A percentile compares a stretch with the other conserved stretches of the same genome.
phyloP scores from a whole-genome alignment of 495 filamentous ascomycete genomes.

The Tuber aestivum region DNA sequence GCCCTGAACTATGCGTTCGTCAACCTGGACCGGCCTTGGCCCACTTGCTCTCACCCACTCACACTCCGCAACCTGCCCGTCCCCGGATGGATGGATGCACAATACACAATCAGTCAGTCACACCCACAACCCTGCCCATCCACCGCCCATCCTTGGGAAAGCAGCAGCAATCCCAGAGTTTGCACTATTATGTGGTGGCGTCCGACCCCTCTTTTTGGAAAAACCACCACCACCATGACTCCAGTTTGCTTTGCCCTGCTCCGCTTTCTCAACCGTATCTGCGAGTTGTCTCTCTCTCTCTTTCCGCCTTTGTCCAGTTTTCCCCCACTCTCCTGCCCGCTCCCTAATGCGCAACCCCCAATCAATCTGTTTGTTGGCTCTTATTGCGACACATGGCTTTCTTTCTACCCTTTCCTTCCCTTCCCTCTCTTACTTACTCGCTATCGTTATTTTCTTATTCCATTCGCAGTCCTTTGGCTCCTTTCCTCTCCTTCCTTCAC shows the following conservation, averaged over 20 bases:
- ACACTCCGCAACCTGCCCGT: background rate
- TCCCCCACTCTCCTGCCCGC: background rate
- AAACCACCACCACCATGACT: background rate
- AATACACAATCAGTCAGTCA: background rate
- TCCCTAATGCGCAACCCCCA: background rate
- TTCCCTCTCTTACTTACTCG: conserved; percentile 26
- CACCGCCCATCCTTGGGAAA: background rate
- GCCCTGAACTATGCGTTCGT: background rate
- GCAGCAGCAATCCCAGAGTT: background rate
- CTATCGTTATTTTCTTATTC: conserved; percentile 28
- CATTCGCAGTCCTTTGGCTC: conserved; percentile 19
- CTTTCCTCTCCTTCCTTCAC: conserved; percentile 3
- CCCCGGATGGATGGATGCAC: background rate
- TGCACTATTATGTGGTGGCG: background rate
- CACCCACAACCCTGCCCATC: background rate
- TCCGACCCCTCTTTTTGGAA: background rate
- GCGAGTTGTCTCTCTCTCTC: background rate
- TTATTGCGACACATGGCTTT: background rate
- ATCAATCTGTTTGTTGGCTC: background rate
- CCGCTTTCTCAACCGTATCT: background rate
- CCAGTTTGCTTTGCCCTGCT: background rate
- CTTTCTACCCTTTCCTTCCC: conserved; percentile 1
- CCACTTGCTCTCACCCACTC: background rate
- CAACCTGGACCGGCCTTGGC: background rate
- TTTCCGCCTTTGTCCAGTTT: background rate